Evolutionary conservation across 108 stramenopile species (phyloP).

Genomic region (Stephanodiscus triporus): DNA sequence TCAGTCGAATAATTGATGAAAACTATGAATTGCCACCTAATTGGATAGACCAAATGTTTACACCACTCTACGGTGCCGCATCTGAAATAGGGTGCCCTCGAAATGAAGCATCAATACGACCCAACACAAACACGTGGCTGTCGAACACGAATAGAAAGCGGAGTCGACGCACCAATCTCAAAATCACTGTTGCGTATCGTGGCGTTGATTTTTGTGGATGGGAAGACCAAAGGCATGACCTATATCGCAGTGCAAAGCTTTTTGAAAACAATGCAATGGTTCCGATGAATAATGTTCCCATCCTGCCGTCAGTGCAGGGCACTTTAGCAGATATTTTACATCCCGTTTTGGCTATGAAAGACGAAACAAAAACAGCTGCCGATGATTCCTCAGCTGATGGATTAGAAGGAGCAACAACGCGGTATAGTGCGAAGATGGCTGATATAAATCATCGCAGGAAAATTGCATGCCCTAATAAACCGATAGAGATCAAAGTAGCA

Average conservation of each 20-base stretch:
- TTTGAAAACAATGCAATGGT: neutral
- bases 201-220: conserved; percentile 82
- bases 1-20: neutral
- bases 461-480: conserved; percentile 15
- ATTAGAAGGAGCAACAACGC: neutral
- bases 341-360: conserved; percentile 31
- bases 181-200: conserved; percentile 64
- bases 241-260: conserved; percentile 23
- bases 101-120: neutral
- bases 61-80: conserved; percentile 19
- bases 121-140: neutral
- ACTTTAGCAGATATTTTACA: conserved; percentile 62
- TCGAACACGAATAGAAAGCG: conserved; percentile 9
- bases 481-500: conserved; percentile 65
- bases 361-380: neutral
- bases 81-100: neutral
- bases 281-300: conserved; percentile 1
- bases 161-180: conserved; percentile 54
- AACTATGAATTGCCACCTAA: neutral
- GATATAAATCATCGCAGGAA: neutral
- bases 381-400: neutral
- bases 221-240: conserved; percentile 67
- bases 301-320: conserved; percentile 69
- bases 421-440: neutral
- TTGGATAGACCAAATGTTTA: conserved; percentile 12